These are phyloP conservation scores for Antrodiella citrinella DNA, from an alignment of 768 basidiomycete species.

Conservation along the genomic window DNA sequence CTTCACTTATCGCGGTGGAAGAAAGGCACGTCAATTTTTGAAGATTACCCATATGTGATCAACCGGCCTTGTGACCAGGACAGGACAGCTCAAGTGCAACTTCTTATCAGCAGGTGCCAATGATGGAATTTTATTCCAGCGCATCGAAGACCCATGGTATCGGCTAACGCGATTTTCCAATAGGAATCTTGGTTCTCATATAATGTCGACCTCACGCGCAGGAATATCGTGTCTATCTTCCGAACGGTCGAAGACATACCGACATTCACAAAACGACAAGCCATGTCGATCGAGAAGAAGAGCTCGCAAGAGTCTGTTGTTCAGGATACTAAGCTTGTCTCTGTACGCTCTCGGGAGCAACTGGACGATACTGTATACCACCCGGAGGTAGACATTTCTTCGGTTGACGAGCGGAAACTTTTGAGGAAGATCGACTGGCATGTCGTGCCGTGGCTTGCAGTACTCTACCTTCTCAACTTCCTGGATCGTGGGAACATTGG, in stretches of 20 bases:
- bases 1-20: too few species aligned
- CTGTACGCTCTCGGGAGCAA: slow-evolving; percentile 6
- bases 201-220: too few species aligned
- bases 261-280: too few species aligned
- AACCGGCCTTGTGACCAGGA: background rate
- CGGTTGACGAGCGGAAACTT: slow-evolving; percentile 46
- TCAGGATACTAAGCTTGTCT: slow-evolving; percentile 6
- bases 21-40: too few species aligned
- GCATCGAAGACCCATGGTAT: background rate
- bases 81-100: too few species aligned
- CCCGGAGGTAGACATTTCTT: slow-evolving; percentile 43
- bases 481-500: slow-evolving; percentile 58
- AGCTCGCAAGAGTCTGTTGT: background rate
- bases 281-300: background rate
- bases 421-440: slow-evolving; percentile 53
- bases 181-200: too few species aligned
- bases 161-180: background rate
- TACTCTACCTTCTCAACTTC: slow-evolving; percentile 72
- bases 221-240: too few species aligned
- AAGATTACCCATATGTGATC: too few species aligned
- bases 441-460: slow-evolving; percentile 68
- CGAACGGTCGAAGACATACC: too few species aligned
- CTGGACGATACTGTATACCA: slow-evolving; percentile 27
- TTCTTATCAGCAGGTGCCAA: too few species aligned
- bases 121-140: background rate